A percentile compares a stretch with the other conserved stretches of the same genome.
Conservation (phyloP, 768 basidiomycete species). For the Cystofilobasidium bisporidii region DNA sequence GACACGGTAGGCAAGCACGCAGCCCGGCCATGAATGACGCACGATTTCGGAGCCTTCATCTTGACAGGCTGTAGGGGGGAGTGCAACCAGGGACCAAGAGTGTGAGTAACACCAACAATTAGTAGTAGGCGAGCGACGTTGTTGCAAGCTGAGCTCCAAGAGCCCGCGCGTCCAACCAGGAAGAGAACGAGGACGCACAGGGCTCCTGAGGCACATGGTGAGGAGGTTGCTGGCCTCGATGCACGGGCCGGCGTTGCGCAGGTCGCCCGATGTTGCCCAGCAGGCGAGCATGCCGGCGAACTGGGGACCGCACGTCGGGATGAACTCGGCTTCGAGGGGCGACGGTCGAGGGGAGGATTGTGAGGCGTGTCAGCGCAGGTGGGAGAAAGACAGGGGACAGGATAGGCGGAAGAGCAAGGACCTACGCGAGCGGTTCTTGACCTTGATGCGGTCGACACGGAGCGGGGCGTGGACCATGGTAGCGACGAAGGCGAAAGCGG, state of each 20-base stretch:
- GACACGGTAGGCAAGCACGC: background rate
- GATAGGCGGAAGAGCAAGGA: background rate
- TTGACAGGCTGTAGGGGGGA: background rate
- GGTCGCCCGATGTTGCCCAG: slow-evolving; percentile 26
- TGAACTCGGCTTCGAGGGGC: slow-evolving; percentile 7
- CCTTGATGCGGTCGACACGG: slow-evolving; percentile 6
- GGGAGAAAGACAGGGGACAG: background rate
- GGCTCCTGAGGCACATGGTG: slow-evolving; percentile 15
- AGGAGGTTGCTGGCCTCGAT: background rate
- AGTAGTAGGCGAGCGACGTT: too few species aligned
- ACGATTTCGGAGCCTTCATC: slow-evolving; percentile 15
- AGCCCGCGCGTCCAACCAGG: background rate
- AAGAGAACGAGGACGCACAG: background rate
- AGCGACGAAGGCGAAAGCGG: background rate
- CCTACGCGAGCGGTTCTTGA: slow-evolving; percentile 7
- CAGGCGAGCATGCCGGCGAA: slow-evolving; percentile 26
- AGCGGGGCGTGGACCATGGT: background rate
- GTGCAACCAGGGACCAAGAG: background rate
- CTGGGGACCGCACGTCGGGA: slow-evolving; percentile 16
- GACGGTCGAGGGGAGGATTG: background rate
- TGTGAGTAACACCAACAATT: background rate
- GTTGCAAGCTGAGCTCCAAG: background rate
- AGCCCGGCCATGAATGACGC: background rate
- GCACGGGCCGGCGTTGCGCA: slow-evolving; percentile 5
- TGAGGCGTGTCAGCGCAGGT: background rate